Evolutionary conservation across 345 rosid species (phyloP).

Genomic region (Brassica cretica): DNA sequence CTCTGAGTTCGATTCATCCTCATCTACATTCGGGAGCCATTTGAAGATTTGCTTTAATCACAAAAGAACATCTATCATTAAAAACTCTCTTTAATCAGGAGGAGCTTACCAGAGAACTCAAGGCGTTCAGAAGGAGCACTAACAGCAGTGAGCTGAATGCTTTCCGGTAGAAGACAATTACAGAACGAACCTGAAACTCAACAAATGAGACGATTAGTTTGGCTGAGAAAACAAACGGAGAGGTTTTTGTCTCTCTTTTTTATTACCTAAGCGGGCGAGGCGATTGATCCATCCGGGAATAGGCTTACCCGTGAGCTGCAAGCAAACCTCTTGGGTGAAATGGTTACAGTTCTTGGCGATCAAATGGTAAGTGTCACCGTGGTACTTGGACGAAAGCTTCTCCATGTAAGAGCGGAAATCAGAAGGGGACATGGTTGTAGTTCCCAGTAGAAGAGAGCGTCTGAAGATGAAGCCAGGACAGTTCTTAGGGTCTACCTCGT

Average conservation of each 20-base stretch:
- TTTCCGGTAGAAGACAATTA: slow-evolving; percentile 88
- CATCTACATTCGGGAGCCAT: slow-evolving; percentile 37
- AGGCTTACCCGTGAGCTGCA: slow-evolving; percentile 71
- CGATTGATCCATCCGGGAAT: slow-evolving; percentile 98
- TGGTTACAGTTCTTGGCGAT: slow-evolving; percentile 98
- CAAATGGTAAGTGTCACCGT: slow-evolving; percentile 90
- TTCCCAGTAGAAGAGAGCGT: slow-evolving; percentile 75
- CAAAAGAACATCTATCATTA: neutral
- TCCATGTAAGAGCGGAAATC: slow-evolving; percentile 85
- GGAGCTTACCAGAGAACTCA: slow-evolving; percentile 63
- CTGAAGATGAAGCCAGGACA: slow-evolving; percentile 95
- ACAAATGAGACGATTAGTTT: neutral
- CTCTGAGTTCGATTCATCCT: slow-evolving; percentile 61
- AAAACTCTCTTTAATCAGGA: neutral
- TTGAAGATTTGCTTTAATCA: neutral
- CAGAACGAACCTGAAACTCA: slow-evolving; percentile 87
- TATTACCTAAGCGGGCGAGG: slow-evolving; percentile 81
- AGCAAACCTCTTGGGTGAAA: slow-evolving; percentile 79
- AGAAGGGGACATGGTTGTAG: slow-evolving; percentile 59
- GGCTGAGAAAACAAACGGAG: neutral
- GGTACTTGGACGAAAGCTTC: slow-evolving; percentile 66
- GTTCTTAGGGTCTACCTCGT: slow-evolving; percentile 86
- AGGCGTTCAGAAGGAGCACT: slow-evolving; percentile 75
- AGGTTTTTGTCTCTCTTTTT: neutral
- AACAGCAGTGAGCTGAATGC: slow-evolving; percentile 78